Evolutionary conservation across 495 filamentous ascomycete species (phyloP).

Genomic region (Podospora fimiseda): DNA sequence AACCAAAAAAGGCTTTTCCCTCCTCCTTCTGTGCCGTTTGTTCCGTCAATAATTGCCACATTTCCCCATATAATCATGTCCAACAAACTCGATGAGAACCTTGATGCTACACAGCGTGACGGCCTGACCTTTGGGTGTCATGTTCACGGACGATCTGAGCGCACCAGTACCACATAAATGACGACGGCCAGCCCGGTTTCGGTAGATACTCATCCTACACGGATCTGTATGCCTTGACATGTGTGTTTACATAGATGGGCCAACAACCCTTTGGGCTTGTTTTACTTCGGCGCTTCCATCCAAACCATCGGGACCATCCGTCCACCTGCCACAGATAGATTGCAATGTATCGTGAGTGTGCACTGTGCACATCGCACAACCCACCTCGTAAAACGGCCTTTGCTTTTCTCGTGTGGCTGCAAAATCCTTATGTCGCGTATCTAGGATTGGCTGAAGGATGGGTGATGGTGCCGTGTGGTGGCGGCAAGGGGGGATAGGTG

Average conservation of each 20-base stretch:
- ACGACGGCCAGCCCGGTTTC: neutral
- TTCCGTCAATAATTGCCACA: neutral
- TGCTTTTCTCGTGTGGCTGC: neutral
- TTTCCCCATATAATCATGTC: too few species aligned
- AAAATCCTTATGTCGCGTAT: neutral
- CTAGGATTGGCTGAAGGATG: neutral
- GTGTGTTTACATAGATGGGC: too few species aligned
- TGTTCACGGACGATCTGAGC: neutral
- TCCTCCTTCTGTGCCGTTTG: too few species aligned
- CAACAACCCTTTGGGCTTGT: too few species aligned
- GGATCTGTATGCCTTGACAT: neutral
- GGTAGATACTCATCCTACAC: too few species aligned
- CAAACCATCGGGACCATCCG: constrained; percentile 1
- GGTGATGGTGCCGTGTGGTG: neutral
- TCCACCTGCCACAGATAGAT: neutral
- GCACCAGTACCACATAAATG: neutral
- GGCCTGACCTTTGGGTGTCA: neutral
- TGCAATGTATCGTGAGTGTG: neutral
- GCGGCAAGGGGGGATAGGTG: neutral
- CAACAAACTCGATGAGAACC: too few species aligned
- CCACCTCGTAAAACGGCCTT: neutral
- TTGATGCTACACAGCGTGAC: neutral
- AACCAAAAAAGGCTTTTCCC: too few species aligned
- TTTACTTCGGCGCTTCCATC: constrained; percentile 1
- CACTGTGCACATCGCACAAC: too few species aligned